Conservation (phyloP, 2,329 filamentous ascomycete genomes). For the Corinectria fuckeliana region DNA sequence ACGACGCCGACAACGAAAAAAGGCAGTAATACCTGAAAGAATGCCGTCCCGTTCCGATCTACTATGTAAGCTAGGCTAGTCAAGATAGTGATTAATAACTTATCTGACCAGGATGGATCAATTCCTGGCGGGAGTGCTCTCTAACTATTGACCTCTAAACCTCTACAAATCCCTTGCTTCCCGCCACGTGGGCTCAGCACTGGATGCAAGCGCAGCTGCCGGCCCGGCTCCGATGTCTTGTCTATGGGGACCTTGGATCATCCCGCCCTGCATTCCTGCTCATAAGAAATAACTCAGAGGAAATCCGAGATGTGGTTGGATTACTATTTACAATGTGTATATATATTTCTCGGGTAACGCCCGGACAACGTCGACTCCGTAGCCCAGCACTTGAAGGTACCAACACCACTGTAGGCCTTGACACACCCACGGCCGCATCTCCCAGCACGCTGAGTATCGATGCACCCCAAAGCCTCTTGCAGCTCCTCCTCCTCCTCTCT, state of each 20-base stretch:
- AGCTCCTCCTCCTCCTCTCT: background rate
- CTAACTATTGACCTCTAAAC: background rate
- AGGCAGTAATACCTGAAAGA: constrained; percentile 1
- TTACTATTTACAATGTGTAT: background rate
- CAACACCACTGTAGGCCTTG: no score
- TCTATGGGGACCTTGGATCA: background rate
- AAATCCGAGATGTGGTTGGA: background rate
- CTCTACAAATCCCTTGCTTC: background rate
- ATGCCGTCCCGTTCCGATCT: constrained; percentile 30
- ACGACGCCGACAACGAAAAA: background rate
- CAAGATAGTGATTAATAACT: no score
- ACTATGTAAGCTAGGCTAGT: no score
- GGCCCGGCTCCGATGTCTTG: constrained; percentile 9
- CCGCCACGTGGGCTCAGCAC: constrained; percentile 35
- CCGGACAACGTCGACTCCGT: background rate
- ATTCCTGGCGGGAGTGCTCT: background rate
- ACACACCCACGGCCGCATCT: no score
- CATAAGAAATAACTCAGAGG: no score
- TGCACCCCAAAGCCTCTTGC: background rate
- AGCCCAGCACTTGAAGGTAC: no score
- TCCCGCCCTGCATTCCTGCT: constrained; percentile 3
- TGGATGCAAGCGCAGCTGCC: constrained; percentile 23
- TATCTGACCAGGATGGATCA: background rate
- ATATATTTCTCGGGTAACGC: background rate
- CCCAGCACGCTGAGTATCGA: background rate